phyloP scores from a whole-genome alignment of 78 protist genomes.

The Emiliania huxleyi region DNA sequence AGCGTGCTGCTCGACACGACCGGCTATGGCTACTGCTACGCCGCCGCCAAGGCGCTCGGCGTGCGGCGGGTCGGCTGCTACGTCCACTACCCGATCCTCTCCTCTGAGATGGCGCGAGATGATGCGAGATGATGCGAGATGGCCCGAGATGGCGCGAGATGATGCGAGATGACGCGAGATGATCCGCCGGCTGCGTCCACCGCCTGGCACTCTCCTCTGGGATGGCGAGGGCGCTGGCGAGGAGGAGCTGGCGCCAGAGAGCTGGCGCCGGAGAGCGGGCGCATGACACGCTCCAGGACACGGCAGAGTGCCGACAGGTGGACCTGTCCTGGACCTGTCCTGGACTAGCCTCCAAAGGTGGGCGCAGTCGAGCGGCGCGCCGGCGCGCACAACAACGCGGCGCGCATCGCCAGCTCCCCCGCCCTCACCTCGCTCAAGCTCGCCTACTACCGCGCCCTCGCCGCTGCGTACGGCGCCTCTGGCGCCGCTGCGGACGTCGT shows the following conservation, averaged over 20 bases:
- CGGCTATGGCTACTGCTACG: conserved; percentile 84
- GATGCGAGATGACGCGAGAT: no score
- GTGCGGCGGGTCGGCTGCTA: conserved; percentile 73
- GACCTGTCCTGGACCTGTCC: no score
- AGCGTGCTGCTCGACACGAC: conserved; percentile 66
- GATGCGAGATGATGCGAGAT: no score
- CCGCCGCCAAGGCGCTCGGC: conserved; percentile 58
- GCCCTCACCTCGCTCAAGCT: conserved; percentile 30
- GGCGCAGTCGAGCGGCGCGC: not conserved
- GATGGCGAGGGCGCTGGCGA: not conserved
- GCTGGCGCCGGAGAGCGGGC: not conserved
- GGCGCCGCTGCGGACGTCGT: conserved; percentile 63
- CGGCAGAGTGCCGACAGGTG: no score
- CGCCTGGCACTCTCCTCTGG: no score
- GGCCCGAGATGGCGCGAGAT: no score
- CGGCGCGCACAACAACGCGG: conserved; percentile 57
- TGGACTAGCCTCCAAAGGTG: no score
- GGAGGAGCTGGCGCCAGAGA: not conserved
- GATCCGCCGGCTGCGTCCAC: no score
- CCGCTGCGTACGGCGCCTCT: conserved; percentile 58
- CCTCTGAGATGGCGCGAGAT: conserved; percentile 76
- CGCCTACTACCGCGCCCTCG: conserved; percentile 78
- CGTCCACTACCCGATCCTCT: conserved; percentile 92
- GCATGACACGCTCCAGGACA: no score
- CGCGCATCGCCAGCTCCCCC: conserved; percentile 6